Base-by-base conservation (phyloP, 1,139 yeast genomes). In the Candida buenavistaensis region DNA sequence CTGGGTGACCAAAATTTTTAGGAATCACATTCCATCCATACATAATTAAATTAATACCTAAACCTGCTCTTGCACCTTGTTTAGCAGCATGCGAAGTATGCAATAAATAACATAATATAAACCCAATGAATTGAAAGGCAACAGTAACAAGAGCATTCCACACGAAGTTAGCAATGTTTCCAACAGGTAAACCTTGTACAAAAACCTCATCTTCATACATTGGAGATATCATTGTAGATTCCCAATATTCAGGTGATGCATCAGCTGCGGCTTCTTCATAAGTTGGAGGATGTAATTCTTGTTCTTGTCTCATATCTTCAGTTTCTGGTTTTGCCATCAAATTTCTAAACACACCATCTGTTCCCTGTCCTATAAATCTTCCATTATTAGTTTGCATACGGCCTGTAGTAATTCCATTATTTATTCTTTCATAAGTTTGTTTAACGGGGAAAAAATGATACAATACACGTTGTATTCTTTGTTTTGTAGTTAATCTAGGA, bases 51-150 rank as follows among this genome's bases (percentile, higher is more conserved):
- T 96, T 89, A 37, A 87, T 59, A 2, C 98, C 98, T 37, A 92
- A 66, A 0, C 99, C 99, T 10, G 92, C 86, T 41, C 96, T 71
- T 2, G 97, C 83, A 6, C 99, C 99, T 50, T 90, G 92, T 54
- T 88, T 88, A 4, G 97, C 96, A 5, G 97, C 97, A 55, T 92
- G 98, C 2, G 97, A 87, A 1, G 98, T 90, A 61, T 92, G 98
- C 37, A 94, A 67, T 32, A 92, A 66, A 57, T 90, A 92, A 15
- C 98, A 90, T 37, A 92, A 70, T 34, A 92, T 72, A 59, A 94
- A 94, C 5, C 98, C 99, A 24, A 92, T 83, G 55, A 87, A 87
- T 59, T 92, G 97, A 65, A 92, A 92, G 26, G 95, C 87, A 10
- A 88, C 75, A 13, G 96, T 81, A 2, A 92, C 95, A 52, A 89